Evolutionary conservation across 1,139 yeast genomes (phyloP), one percentile per base, ranked within the genome.

Genomic region (Zygoascus meyerae): DNA sequence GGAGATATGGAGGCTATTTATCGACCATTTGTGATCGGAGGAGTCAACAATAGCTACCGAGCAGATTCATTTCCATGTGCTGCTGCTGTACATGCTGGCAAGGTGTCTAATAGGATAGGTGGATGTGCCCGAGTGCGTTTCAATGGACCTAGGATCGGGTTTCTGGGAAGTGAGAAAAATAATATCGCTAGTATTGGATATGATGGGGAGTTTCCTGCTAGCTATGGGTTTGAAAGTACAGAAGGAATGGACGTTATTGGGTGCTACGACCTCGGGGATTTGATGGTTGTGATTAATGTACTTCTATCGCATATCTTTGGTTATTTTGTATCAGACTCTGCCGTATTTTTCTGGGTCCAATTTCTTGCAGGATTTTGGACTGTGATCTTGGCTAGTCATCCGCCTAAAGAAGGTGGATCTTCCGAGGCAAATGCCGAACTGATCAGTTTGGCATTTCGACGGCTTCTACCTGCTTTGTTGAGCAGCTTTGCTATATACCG

Each of bases 41-140:
- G 86, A 1, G 26, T 21, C 7, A 57, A 68, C 16, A 63, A 63
- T n/a, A 53, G 89, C 0, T 92, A 87, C 59, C 71, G 98, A 51
- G 92, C 87, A 0, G 98, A 92, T 64, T 85, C 95, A 0, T 89
- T 72, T 59, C 81, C 92, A 0, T 92, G 98, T 65, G 94, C 90
- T 0, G 83, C 97, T 1, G 97, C 95, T 0, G 78, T 85, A 2
- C 96, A 90, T 63, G 82, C 90, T 2, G 97, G 97, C 1, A 60
- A 81, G 0, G 68, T 89, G 1, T 81, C 94, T 1, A 83, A 92
- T 17, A 62, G 73, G 38, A 68, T 69, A 51, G 98, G 98, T 2
- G 97, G 97, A 0, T 83, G 95, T 62, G 90, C 89, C 0, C 69
- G 77, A 42, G 55, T 87, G 5, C 68, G 79, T 5, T 81, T 80